Evolutionary conservation across 2,329 filamentous ascomycete genomes (phyloP), one percentile per base, ranked within the genome.

Genomic region (Cercospora sojina): DNA sequence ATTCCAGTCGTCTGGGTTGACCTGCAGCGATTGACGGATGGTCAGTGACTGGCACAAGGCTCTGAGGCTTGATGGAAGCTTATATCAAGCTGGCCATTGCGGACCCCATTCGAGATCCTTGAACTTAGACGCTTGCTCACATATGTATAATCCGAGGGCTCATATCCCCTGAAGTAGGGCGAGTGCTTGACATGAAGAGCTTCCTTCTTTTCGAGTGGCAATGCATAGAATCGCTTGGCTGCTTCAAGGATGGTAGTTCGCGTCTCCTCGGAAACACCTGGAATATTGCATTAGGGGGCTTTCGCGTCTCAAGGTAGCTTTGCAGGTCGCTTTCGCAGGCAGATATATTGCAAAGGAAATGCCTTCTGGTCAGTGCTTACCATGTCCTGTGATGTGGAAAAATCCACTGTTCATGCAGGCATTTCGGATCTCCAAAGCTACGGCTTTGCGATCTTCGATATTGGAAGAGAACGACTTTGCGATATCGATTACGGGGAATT

Each of bases 351-450:
- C 35, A 41, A 41, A 51, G 20, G 23, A 27, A n/a, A 13, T 25
- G 47, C 23, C 23, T 53, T 13, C 47, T 23, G 41, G 13, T 25
- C 23, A 53, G 6, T 27, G 47, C 47, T 53, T 25, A 53, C 47
- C 47, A 60, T 81, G 80, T 16, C 77, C 76, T 10, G 74, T 78
- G 53, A 81, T 77, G 69, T 80, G 79, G 69, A 81, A 81, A 69
- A 78, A 78, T 7, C 79, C 79, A 4, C 75, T 77, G n/a, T 71
- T 77, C 6, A 73, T 77, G 65, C 80, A 81, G 1, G 79, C 79
- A 23, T 74, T 68, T 6, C 73, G 76, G 27, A 81, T 81, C 41
- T 81, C 73, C 3, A 68, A 63, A 2, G 81, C 80, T 1, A 82
- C 72, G 18, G 73, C 70, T 66, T 77, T 75, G 6, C 79, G 74